Base-by-base conservation (phyloP, 345 rosid species). In the Melastoma malabathricum region DNA sequence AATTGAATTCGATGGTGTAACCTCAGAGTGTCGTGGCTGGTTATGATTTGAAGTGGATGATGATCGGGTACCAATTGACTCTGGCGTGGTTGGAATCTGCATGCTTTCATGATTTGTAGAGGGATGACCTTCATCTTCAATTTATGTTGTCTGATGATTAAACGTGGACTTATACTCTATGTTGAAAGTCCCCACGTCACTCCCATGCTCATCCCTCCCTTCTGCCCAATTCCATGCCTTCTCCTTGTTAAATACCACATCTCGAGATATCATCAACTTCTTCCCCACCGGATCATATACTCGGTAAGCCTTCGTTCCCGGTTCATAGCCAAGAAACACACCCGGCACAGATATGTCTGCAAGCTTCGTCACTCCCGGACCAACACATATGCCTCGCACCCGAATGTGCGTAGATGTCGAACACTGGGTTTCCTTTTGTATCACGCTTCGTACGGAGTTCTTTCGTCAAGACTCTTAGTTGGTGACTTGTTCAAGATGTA, bases 401-500 rank as follows among this genome's bases (percentile, higher is more conserved):
- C 48, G 51, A 59, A 59, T 1, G 13, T 13, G 3, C 48, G 54
- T 1, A 59, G 6, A 41, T 59, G 16, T 9, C 22, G 8, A 15
- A 29, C 20, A 2, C 10, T 5, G 5, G 49, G 55, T 5, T 16
- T 13, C 13, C 16, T 14, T 2, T 23, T 0, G 10, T 22, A 15
- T 10, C 27, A 18, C 6, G 47, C 15, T 4, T 45, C 44, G 9
- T 45, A 44, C 4, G 43, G 50, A 6, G 7, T 45, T 34, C 49
- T 59, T 3, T 23, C 18, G 5, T 18, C 18, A 3, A 50, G 18
- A 14, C 20, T 3, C 14, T 8, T 0, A 10, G 14, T 15, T 6
- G 55, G 39, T 55, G 15, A 38, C 18, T n/a, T 4, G 22, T 59
- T 49, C 6, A 59, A 31, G 2, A 59, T 18, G 25, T 50, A 34